phyloP scores from a whole-genome alignment of 1,284 basidiomycete genomes.

The Leccinum solheimii region DNA sequence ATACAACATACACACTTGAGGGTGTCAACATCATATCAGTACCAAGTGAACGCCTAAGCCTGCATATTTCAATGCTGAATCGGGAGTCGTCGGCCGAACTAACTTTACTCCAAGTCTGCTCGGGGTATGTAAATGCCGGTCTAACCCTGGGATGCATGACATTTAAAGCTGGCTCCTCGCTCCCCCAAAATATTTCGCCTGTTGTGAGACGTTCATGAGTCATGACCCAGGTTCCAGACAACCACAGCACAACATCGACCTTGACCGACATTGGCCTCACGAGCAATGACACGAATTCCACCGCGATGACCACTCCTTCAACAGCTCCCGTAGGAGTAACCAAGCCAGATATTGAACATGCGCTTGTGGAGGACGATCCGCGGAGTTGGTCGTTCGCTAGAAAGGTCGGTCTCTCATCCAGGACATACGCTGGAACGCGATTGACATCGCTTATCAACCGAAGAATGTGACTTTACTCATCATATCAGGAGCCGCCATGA shows the following conservation, averaged over 20 bases:
- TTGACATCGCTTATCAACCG: background rate
- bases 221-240: constrained; percentile 13
- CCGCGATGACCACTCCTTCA: background rate
- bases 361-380: constrained; percentile 74
- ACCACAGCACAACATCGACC: background rate
- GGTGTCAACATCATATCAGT: background rate
- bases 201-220: constrained; percentile 2
- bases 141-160: background rate
- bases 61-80: background rate
- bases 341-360: constrained; percentile 62
- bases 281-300: background rate
- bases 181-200: background rate
- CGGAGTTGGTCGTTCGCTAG: constrained; percentile 66
- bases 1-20: background rate
- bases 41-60: background rate
- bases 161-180: constrained; percentile 9
- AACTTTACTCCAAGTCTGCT: background rate
- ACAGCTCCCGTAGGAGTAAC: background rate
- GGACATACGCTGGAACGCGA: background rate
- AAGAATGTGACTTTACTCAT: constrained; percentile 58
- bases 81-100: constrained; percentile 14
- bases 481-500: constrained; percentile 63
- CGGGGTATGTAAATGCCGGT: background rate
- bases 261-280: background rate
- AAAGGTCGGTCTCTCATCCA: constrained; percentile 50